Percentiles rank a stretch among this genome's conserved stretches.
Conservation (phyloP, 2,329 filamentous ascomycete species). For the Monilinia fructicola region DNA sequence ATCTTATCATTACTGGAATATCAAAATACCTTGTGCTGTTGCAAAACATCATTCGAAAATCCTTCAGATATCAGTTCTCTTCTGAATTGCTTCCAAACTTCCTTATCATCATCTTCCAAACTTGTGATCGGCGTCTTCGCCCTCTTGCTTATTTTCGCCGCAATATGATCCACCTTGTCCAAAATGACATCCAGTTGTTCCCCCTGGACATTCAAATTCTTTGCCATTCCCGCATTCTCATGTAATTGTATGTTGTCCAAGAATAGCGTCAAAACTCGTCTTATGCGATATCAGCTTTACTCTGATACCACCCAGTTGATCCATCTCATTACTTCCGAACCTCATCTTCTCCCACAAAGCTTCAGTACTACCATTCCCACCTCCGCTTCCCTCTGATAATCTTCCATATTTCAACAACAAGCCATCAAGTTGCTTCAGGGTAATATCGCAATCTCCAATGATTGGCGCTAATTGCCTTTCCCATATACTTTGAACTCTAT, state of each 20-base stretch:
- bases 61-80: constrained; percentile 58
- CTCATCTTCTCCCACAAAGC: constrained; percentile 36
- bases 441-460: constrained; percentile 55
- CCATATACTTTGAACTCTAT: constrained; percentile 48
- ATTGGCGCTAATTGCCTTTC: constrained; percentile 52
- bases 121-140: constrained; percentile 41
- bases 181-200: constrained; percentile 54
- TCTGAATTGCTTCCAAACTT: constrained; percentile 59
- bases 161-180: constrained; percentile 60
- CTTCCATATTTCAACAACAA: constrained; percentile 50
- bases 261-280: constrained; percentile 54
- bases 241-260: constrained; percentile 58
- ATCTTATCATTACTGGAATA: not conserved
- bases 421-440: constrained; percentile 54
- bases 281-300: constrained; percentile 53
- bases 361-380: constrained; percentile 20
- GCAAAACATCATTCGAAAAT: constrained; percentile 55
- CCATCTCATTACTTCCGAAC: constrained; percentile 39
- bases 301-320: constrained; percentile 37
- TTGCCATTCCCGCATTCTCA: constrained; percentile 46
- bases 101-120: constrained; percentile 48
- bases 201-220: constrained; percentile 33
- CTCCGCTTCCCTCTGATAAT: constrained; percentile 28
- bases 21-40: constrained; percentile 55
- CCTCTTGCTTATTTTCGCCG: constrained; percentile 50